Percentiles rank a stretch among this genome's conserved stretches.
Conservation (phyloP, 2,329 filamentous ascomycete species). For the Epichloe gansuensis region DNA sequence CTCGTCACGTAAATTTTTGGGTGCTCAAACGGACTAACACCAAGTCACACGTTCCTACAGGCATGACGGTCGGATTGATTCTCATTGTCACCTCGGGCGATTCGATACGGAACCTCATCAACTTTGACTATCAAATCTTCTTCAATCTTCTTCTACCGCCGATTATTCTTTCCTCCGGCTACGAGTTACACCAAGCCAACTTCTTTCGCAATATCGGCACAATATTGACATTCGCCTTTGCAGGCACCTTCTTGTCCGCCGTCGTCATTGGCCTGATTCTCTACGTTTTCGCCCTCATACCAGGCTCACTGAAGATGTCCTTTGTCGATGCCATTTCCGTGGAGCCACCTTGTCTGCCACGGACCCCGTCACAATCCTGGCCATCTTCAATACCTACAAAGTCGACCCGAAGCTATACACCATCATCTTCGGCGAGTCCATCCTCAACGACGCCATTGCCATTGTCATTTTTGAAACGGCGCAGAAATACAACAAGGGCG, state of each 20-base stretch:
- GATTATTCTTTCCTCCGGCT: constrained; percentile 93
- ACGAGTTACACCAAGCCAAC: constrained; percentile 95
- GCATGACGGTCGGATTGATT: constrained; percentile 88
- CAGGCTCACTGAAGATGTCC: constrained; percentile 69
- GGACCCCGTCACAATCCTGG: constrained; percentile 92
- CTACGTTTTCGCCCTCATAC: constrained; percentile 78
- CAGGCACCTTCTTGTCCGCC: constrained; percentile 91
- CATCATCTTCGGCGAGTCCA: constrained; percentile 96
- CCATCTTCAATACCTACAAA: constrained; percentile 99
- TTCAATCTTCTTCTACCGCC: constrained; percentile 98
- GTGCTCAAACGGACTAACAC: background rate
- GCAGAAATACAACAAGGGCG: constrained; percentile 75
- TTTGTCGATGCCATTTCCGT: constrained; percentile 96
- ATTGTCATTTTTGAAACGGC: constrained; percentile 98
- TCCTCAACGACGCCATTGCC: constrained; percentile 94
- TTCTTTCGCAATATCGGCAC: constrained; percentile 98
- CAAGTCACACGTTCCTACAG: constrained; percentile 29
- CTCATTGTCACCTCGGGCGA: constrained; percentile 71
- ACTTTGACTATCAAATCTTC: constrained; percentile 98
- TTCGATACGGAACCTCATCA: constrained; percentile 80
- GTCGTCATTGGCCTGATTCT: constrained; percentile 85
- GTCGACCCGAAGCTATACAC: constrained; percentile 98
- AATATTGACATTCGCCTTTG: constrained; percentile 95
- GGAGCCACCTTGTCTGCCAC: constrained; percentile 89
- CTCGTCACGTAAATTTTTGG: background rate